A percentile compares a stretch with the other conserved stretches of the same genome.
Evolutionary conservation across 2,329 filamentous ascomycete genomes (phyloP).

Genomic region (Verticillium nonalfalfae): DNA sequence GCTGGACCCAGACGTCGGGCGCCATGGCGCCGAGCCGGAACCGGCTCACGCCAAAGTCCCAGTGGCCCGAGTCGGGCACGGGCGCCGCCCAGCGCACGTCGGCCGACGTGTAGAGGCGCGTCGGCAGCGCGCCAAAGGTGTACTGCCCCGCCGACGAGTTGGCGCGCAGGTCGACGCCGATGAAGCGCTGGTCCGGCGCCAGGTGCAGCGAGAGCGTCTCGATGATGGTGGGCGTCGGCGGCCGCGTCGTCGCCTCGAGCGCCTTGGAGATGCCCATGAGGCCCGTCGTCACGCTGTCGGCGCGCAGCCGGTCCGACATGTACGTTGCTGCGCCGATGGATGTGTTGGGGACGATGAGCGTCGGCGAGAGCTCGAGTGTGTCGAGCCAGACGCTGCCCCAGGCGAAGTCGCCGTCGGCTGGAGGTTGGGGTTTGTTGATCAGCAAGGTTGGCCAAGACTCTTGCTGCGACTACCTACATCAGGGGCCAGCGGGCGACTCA

Average conservation of each 20-base stretch:
- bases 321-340: conserved; percentile 42
- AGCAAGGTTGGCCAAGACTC: background rate
- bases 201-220: conserved; percentile 35
- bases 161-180: conserved; percentile 38
- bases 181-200: conserved; percentile 26
- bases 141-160: conserved; percentile 21
- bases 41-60: conserved; percentile 46
- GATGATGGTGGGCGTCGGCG: conserved; percentile 35
- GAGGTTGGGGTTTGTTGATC: background rate
- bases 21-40: conserved; percentile 24
- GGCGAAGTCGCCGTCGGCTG: conserved; percentile 37
- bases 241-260: conserved; percentile 35
- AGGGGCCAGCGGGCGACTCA: conserved; percentile 27
- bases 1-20: conserved; percentile 21
- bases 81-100: conserved; percentile 34
- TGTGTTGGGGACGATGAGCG: conserved; percentile 27
- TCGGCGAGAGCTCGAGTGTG: conserved; percentile 34
- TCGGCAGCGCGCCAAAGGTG: conserved; percentile 39
- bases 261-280: conserved; percentile 46
- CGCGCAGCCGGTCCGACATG: conserved; percentile 35
- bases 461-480: background rate
- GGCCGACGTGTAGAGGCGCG: conserved; percentile 24
- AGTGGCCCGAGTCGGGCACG: conserved; percentile 19
- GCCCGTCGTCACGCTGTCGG: conserved; percentile 36
- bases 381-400: conserved; percentile 45